Evolutionary conservation across 805 yeast species (phyloP), one percentile per base, ranked within the genome.

Genomic region (Metschnikowia baotianmanensis): DNA sequence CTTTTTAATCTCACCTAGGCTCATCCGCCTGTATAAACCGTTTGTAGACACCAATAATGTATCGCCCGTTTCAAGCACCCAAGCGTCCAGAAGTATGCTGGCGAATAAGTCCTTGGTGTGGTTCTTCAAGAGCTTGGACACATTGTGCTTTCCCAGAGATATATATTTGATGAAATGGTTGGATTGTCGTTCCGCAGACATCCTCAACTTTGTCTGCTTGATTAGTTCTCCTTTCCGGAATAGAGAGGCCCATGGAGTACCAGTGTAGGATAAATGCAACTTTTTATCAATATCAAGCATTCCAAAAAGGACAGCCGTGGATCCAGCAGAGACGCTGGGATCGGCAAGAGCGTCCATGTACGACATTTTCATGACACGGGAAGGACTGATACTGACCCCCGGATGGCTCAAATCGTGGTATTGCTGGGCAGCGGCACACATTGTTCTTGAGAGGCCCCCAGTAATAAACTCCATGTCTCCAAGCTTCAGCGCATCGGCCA

Each of bases 41-140:
- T 37, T 24, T 12, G 40, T 37, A 7, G 40, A 24, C 17, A 20
- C 35, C 22, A 37, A 22, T 5, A 37, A 30, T n/a, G 31, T 11
- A 31, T 37, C 40, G 11, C 40, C 40, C 7, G 17, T 15, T 31
- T 31, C 20, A 11, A 37, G 35, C 11, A 10, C 9, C 42, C 42
- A 38, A 6, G 23, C 11, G 7, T 38, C 32, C 11, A 27, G 23
- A 10, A 21, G 18, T 5, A 38, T 16, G n/a, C 13, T 3, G 5
- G 32, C 8, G 12, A 31, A 19, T 18, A 17, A 3, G 3, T 27
- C 12, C 12, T 18, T 18, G 3, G 19, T 3, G n/a, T 9, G 6
- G 13, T 11, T 25, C 12, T 8, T 25, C 6, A 25, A 25, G 6
- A 12, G 6, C 12, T 6, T 6, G 6, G 12, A 13, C 5, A 11